Percentiles rank a stretch among this genome's conserved stretches.
phyloP scores from a whole-genome alignment of 164 flowering plant species.

The Pachysandra terminalis region DNA sequence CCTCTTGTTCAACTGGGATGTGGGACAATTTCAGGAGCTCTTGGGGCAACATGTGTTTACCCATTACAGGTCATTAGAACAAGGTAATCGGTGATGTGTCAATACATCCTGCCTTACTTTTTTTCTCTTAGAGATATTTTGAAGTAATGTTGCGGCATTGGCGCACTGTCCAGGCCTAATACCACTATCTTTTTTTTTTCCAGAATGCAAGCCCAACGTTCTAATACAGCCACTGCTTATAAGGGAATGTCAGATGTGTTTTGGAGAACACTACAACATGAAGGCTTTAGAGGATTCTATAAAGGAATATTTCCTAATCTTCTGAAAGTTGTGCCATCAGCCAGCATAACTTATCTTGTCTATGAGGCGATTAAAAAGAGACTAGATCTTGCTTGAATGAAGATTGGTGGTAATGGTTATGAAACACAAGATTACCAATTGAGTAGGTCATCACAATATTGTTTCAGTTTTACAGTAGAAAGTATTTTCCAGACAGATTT shows the following conservation, averaged over 20 bases:
- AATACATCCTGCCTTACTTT: too few relatives aligned
- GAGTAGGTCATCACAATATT: too few relatives aligned
- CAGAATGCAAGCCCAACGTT: slow-evolving; percentile 87
- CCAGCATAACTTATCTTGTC: slow-evolving; percentile 88
- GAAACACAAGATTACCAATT: too few relatives aligned
- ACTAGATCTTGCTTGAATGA: slow-evolving; percentile 61
- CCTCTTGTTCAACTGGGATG: slow-evolving; percentile 92
- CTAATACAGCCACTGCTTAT: slow-evolving; percentile 24
- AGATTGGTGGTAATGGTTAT: too few relatives aligned
- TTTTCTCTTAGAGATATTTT: neutral
- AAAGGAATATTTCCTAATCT: slow-evolving; percentile 90
- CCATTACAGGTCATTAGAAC: too few relatives aligned
- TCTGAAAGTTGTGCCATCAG: slow-evolving; percentile 90
- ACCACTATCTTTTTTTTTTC: slow-evolving; percentile 11
- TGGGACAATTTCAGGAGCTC: slow-evolving; percentile 94
- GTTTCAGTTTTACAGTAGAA: too few relatives aligned
- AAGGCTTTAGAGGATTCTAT: slow-evolving; percentile 80
- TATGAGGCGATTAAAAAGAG: slow-evolving; percentile 87
- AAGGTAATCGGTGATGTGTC: slow-evolving; percentile 44
- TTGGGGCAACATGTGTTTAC: too few relatives aligned
- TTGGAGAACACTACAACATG: slow-evolving; percentile 57
- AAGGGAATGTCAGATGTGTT: slow-evolving; percentile 87
- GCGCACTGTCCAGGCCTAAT: neutral
- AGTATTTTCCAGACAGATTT: too few relatives aligned
- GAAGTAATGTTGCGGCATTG: too few relatives aligned